Base-by-base conservation (phyloP, 805 yeast genomes). In the Grigorovia humatica region DNA sequence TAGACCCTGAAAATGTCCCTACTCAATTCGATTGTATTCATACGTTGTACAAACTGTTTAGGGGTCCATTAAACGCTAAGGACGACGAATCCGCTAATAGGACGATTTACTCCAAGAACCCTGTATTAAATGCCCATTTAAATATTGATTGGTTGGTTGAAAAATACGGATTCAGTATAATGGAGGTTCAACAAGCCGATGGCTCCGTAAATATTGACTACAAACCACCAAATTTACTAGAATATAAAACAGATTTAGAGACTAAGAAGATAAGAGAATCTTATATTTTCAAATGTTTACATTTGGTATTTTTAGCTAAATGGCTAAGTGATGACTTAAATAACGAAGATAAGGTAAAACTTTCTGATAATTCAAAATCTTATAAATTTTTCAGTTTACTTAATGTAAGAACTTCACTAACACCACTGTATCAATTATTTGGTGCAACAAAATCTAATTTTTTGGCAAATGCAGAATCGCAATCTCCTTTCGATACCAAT, bases 41-140 rank as follows among this genome's bases (percentile, higher is more conserved):
- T 48, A 83, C 88, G 0, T 60, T 88, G 17, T 74, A 77, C 57
- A 80, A 79, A 54, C 83, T 85, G 9, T 68, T 87, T 47, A 78
- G 74, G 55, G 90, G 88, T 1, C 91, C 95, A 0, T 64, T 88
- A 20, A 63, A 71, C 19, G 59, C 66, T 9, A 64, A 75, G 23
- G 65, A 62, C 1, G 68, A 75, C 2, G 68, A 64, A 2, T 76
- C 74, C 5, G 78, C 76, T 11, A 66, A 72, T 2, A 82, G 78
- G 59, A 79, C 84, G 0, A 81, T 88, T 42, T 72, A 75, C 54
- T 64, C 78, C 3, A 64, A 68, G n/a, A 76, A 76, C 54, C 71
- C 79, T 15, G 69, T 75, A 1, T 66, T 85, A 52, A 80, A 78
- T 55, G 70, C 85, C 2, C 79, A 79, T 51, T 64, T 86, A 5